These are phyloP conservation scores for Benincasa hispida DNA, from an alignment of 306 rosid species.

Conservation along the genomic window DNA sequence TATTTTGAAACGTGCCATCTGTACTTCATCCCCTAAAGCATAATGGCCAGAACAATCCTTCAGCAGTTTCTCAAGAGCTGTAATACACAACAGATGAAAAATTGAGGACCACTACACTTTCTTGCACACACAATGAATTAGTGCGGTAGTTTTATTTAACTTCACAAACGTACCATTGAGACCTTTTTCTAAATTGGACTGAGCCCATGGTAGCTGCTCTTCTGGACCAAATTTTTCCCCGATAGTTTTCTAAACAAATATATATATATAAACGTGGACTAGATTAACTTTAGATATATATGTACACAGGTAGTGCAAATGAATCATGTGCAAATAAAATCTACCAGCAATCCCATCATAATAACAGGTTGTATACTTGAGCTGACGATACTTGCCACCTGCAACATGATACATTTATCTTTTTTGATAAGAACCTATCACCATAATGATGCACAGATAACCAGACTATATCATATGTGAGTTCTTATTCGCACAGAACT, in stretches of 20 bases:
- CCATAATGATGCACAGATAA: neutral
- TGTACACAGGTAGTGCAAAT: neutral
- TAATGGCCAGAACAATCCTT: constrained; percentile 22
- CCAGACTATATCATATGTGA: neutral
- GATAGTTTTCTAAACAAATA: constrained; percentile 17
- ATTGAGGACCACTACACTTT: neutral
- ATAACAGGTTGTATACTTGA: constrained; percentile 34
- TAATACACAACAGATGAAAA: neutral
- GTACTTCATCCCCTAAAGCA: constrained; percentile 29
- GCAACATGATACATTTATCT: constrained; percentile 3
- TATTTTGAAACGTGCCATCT: constrained; percentile 22
- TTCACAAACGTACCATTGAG: constrained; percentile 16
- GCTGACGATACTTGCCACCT: constrained; percentile 26
- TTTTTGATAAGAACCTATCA: neutral
- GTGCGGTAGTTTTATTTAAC: neutral
- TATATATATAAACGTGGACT: neutral
- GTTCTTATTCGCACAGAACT: neutral
- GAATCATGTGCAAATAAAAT: constrained; percentile 3
- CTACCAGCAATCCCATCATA: constrained; percentile 27
- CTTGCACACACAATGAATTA: neutral
- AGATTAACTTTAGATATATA: neutral
- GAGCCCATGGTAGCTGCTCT: constrained; percentile 19
- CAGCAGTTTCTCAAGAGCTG: constrained; percentile 34
- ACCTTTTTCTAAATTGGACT: constrained; percentile 23
- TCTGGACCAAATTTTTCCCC: constrained; percentile 22